Evolutionary conservation across 345 rosid genomes (phyloP).

Genomic region (Eucalyptus pauciflora): DNA sequence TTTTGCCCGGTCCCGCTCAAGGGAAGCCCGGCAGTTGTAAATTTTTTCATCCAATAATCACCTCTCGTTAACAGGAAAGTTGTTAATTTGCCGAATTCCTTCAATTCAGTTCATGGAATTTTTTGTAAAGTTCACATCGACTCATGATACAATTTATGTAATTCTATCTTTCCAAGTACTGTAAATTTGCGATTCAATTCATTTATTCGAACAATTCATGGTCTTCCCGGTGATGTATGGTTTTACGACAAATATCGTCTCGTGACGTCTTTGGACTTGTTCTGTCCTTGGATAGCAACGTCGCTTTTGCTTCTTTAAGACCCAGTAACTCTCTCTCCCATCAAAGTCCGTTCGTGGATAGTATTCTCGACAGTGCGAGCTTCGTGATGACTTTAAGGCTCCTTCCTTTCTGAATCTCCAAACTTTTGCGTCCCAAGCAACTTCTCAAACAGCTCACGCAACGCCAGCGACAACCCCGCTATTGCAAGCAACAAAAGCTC

Average conservation of each 20-base stretch:
- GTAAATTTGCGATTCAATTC: neutral
- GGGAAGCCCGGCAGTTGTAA: slow-evolving; percentile 24
- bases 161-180: neutral
- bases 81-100: neutral
- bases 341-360: neutral
- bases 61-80: slow-evolving; percentile 2
- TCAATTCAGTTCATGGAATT: slow-evolving; percentile 3
- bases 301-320: neutral
- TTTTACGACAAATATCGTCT: neutral
- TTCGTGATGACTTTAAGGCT: neutral
- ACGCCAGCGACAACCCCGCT: neutral
- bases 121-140: neutral
- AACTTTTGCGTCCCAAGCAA: neutral
- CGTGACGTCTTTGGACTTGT: neutral
- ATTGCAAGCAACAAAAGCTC: neutral
- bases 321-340: neutral
- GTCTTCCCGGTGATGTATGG: neutral
- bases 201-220: neutral
- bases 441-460: neutral
- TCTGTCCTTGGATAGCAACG: neutral
- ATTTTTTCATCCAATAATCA: slow-evolving; percentile 29
- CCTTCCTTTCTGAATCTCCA: neutral
- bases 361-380: neutral
- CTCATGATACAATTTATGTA: neutral
- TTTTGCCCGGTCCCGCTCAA: slow-evolving; percentile 6